Evolutionary conservation across 192 early-diverging fungal genomes (phyloP).

Genomic region (Funneliformis geosporum): DNA sequence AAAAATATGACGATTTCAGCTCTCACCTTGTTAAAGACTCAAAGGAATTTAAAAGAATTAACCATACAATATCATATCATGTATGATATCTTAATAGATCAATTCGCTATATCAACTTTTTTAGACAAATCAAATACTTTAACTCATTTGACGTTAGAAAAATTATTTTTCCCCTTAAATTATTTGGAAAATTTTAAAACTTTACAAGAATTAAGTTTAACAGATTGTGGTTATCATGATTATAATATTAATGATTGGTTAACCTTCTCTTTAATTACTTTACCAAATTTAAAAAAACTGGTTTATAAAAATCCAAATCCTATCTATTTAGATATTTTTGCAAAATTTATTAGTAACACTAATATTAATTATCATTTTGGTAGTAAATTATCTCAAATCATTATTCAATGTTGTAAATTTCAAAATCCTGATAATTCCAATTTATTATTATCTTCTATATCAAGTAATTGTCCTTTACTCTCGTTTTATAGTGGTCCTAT

Average conservation of each 20-base stretch:
- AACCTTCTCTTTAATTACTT: neutral
- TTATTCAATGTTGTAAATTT: conserved; percentile 1
- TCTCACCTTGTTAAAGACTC: neutral
- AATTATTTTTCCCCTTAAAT: neutral
- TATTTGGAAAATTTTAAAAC: neutral
- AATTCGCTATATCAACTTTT: neutral
- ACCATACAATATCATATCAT: neutral
- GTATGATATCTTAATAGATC: neutral
- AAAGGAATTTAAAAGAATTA: neutral
- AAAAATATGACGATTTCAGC: neutral
- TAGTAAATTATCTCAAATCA: neutral
- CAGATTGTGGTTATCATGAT: neutral
- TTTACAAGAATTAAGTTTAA: neutral
- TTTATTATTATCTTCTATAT: neutral
- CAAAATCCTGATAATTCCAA: neutral
- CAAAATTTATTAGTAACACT: neutral
- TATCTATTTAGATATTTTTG: neutral
- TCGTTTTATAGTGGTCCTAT: neutral
- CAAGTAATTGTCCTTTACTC: neutral
- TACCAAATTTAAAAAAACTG: neutral
- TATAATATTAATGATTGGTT: neutral
- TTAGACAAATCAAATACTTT: neutral
- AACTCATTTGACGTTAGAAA: neutral
- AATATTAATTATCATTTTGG: neutral
- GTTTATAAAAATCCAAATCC: neutral